Conservation (phyloP, 305 asterid species). For the Rubia tinctorum region DNA sequence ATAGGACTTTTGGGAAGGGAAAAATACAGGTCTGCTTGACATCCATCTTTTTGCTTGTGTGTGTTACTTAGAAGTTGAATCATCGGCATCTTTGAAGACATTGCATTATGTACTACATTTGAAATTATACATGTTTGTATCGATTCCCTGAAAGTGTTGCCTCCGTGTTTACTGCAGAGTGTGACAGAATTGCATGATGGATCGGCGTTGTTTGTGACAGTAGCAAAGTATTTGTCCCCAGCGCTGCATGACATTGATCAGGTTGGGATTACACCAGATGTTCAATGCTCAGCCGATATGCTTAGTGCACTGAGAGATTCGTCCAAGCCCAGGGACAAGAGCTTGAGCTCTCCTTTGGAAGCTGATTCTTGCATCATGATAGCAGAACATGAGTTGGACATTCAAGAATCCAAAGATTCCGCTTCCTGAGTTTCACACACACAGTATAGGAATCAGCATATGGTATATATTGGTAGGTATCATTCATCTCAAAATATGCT, state of each 20-base stretch:
- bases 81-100: not conserved
- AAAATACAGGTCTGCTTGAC: slow-evolving; percentile 69
- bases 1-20: slow-evolving; percentile 87
- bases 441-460: not conserved
- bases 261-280: slow-evolving; percentile 86
- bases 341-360: slow-evolving; percentile 49
- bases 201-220: slow-evolving; percentile 88
- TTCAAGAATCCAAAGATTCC: slow-evolving; percentile 55
- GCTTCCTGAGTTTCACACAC: slow-evolving; percentile 41
- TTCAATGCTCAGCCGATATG: slow-evolving; percentile 67
- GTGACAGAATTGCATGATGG: slow-evolving; percentile 90
- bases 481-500: not conserved
- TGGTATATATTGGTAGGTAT: slow-evolving; percentile 1
- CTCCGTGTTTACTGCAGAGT: slow-evolving; percentile 50
- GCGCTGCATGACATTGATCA: slow-evolving; percentile 90
- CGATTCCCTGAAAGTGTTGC: not conserved
- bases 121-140: not conserved
- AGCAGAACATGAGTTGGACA: slow-evolving; percentile 82
- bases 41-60: not conserved
- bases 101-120: not conserved
- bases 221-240: slow-evolving; percentile 86
- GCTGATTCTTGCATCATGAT: slow-evolving; percentile 80
- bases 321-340: slow-evolving; percentile 33
- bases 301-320: slow-evolving; percentile 50
- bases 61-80: not conserved